Base-by-base conservation (phyloP, 2,329 filamentous ascomycete genomes). In the Penicillium sp. region DNA sequence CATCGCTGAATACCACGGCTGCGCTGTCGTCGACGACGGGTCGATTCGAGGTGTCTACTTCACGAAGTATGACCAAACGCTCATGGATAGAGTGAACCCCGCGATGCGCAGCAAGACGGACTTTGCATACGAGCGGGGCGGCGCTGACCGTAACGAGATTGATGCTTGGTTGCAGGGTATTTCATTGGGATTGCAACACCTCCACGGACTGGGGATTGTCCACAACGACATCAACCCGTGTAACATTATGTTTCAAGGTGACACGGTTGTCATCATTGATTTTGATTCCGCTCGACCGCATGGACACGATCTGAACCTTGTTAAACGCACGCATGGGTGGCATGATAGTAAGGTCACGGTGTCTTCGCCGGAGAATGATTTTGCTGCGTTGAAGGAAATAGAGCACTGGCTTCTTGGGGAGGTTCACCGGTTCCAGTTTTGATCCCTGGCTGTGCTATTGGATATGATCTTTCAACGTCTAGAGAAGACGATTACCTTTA, bases 141-240 rank as follows among this genome's bases (percentile, higher is more conserved):
- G 22, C 13, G 33, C 22, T 6, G 29, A 51, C 28, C 28, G 11
- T 34, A 6, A 27, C 3, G 14, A 38, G 34, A n/a, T 38, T 10
- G n/a, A 39, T 2, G 12, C 18, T 7, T 51, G 44, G 41, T 12
- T 41, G 12, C 16, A 63, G 54, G 37, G 70, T 42, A 52, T 57
- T 33, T 12, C 38, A 33, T 18, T 9, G 31, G 91, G 90, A n/a
- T 78, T 95, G 27, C 82, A 83, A 55, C 89, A 95, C 67, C 75
- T 95, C 8, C 91, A 95, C 70, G 82, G 81, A 31, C 77, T 95
- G 38, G 84, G 89, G 42, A 93, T 95, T 62, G 90, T 95, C 2
- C 91, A 95, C 68, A 87, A 91, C 45, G 91, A 95, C 62, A 82
- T 95, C 61, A 95, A 95, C 68, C 90, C 91, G 0, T 89, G 95